These are phyloP conservation scores for Ettlia oleoabundans DNA, from an alignment of 139 green algal genomes.

Conservation along the genomic window DNA sequence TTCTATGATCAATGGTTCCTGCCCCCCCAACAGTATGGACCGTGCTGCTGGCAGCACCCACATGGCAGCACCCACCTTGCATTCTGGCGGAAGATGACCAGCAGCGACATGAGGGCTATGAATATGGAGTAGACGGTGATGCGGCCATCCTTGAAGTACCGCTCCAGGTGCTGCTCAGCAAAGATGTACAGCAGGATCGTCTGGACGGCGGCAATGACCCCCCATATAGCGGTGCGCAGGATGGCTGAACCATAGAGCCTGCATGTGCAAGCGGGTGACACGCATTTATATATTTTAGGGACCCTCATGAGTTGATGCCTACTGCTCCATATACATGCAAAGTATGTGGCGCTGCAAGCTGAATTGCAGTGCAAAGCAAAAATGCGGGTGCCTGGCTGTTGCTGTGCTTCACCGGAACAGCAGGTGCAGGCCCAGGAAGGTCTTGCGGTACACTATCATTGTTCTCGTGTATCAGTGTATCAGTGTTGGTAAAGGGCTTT, in stretches of 20 bases:
- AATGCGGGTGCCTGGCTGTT: no score
- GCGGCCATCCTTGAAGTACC: neutral
- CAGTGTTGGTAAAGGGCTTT: no score
- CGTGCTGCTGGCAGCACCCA: no score
- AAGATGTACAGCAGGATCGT: constrained; percentile 36
- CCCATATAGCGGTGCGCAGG: constrained; percentile 36
- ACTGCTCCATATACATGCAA: no score
- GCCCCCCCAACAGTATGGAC: no score
- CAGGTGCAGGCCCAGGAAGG: constrained; percentile 48
- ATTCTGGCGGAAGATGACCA: constrained; percentile 48
- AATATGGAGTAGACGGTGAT: constrained; percentile 39
- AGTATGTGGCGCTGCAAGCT: neutral
- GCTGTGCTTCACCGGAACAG: constrained; percentile 15
- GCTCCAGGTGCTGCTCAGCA: neutral
- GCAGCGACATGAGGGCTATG: constrained; percentile 44
- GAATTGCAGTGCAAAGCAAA: no score
- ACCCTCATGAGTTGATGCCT: no score
- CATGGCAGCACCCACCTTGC: no score
- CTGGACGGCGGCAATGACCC: constrained; percentile 11
- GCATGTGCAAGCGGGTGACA: neutral
- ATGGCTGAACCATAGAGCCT: constrained; percentile 50
- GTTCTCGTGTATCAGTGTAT: no score
- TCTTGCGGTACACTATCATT: constrained; percentile 66
- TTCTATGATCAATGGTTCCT: no score
- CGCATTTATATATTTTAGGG: no score